Evolutionary conservation across 805 yeast genomes (phyloP).

Genomic region (Yueomyces sinensis): DNA sequence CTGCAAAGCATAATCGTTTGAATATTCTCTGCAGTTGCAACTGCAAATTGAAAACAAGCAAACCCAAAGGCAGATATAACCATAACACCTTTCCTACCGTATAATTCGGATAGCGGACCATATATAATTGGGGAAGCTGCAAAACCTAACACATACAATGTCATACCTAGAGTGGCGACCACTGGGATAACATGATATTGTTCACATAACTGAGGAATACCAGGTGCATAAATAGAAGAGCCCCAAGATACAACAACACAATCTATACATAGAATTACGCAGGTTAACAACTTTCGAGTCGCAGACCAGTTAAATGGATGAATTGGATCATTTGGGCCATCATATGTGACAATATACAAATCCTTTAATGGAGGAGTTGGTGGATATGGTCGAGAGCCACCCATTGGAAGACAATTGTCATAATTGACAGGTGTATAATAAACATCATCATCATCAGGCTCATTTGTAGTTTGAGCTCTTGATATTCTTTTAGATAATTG

Average conservation of each 20-base stretch:
- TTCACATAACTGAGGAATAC: conserved; percentile 33
- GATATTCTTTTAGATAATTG: neutral
- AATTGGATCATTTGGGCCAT: conserved; percentile 66
- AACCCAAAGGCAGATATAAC: conserved; percentile 44
- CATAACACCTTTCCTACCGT: conserved; percentile 55
- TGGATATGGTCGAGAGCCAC: conserved; percentile 52
- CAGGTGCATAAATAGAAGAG: conserved; percentile 70
- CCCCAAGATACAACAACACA: conserved; percentile 56
- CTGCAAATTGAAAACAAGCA: conserved; percentile 54
- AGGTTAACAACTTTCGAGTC: conserved; percentile 31
- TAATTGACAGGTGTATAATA: too few relatives aligned
- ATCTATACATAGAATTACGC: conserved; percentile 31
- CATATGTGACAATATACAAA: conserved; percentile 53
- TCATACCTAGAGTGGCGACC: conserved; percentile 60
- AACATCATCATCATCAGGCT: neutral
- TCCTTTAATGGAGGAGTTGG: conserved; percentile 42
- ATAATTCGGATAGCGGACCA: conserved; percentile 79
- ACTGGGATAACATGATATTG: conserved; percentile 49
- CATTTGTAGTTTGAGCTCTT: neutral
- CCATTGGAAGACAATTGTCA: conserved; percentile 38
- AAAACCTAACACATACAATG: conserved; percentile 79
- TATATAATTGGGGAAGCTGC: conserved; percentile 86
- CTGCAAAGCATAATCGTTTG: conserved; percentile 70
- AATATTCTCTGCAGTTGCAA: conserved; percentile 62
- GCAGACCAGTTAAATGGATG: conserved; percentile 73